Base-by-base conservation (phyloP, 306 rosid species). In the Pterocarpus santalinus region DNA sequence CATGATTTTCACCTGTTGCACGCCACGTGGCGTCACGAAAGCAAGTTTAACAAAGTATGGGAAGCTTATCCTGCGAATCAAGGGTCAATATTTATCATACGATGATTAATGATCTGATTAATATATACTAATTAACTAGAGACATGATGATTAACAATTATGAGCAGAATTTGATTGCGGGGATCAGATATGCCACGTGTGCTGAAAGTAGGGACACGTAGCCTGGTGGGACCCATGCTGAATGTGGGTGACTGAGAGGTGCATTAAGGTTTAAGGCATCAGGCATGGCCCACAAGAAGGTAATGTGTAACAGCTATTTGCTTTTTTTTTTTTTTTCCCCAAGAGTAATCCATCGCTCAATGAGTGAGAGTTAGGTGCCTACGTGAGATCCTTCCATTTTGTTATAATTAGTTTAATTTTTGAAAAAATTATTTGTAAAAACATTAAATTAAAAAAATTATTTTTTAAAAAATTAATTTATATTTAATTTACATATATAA, bases 121-220 rank as follows among this genome's bases (percentile, higher is more conserved):
- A 22, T 22, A 22, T 22, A 22, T 22, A 22, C 28, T 22, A 22
- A 22, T 22, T 22, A 22, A 22, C 28, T 22, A 22, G 12, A 72
- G 16, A 56, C 28, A 53, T 13, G 30, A 60, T 44, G 16, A 75
- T 60, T 61, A 51, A 51, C 7, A 72, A 53, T 35, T 52, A 43
- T 43, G 16, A 13, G 44, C 46, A 56, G 17, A 15, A 10, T 38
- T 22, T 22, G 28, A 22, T 22, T 56, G 15, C 60, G 0, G 4
- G 30, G 36, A 30, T 33, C 2, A 16, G 2, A 62, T 1, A 7
- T 6, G 57, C 3, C 49, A 63, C 73, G 73, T 72, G 15, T 36
- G 58, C 65, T 28, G 63, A 51, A 36, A 16, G 10, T 17, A 35
- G 35, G 17, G 61, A 60, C 77, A 79, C 77, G 63, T 71, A 49